These are phyloP conservation scores for Quaeritorhiza haematococci DNA, from an alignment of 371 early-diverging fungal genomes.

Conservation along the genomic window DNA sequence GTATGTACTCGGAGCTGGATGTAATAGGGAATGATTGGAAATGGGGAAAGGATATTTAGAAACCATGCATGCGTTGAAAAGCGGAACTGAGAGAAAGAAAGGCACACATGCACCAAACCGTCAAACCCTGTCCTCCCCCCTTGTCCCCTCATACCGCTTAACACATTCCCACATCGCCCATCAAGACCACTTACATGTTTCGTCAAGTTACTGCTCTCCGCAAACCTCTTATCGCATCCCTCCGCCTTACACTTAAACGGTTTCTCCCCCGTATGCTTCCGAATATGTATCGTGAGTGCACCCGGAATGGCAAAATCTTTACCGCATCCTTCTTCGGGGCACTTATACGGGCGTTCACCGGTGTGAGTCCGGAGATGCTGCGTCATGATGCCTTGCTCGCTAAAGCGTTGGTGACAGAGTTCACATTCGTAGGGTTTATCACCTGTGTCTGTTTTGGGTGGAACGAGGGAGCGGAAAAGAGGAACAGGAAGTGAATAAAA, in stretches of 20 bases:
- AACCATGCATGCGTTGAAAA: too few relatives aligned
- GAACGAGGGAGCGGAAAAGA: constrained; percentile 2
- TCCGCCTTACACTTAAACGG: constrained; percentile 71
- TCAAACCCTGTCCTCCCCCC: too few relatives aligned
- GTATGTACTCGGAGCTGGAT: constrained; percentile 59
- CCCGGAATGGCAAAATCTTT: constrained; percentile 54
- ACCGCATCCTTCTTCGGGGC: constrained; percentile 26
- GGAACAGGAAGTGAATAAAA: neutral
- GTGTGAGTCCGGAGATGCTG: constrained; percentile 67
- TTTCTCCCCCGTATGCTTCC: constrained; percentile 56
- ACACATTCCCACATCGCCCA: too few relatives aligned
- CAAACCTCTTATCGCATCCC: constrained; percentile 68
- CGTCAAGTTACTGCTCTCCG: constrained; percentile 72
- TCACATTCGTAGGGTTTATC: constrained; percentile 80
- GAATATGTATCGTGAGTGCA: constrained; percentile 63
- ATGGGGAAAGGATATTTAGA: too few relatives aligned
- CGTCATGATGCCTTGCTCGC: constrained; percentile 74
- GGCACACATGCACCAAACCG: too few relatives aligned
- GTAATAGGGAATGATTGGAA: too few relatives aligned
- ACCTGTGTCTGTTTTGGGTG: constrained; percentile 50
- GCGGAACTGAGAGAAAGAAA: constrained; percentile 2
- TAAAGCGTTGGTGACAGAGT: constrained; percentile 73
- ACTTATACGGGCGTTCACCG: constrained; percentile 32
- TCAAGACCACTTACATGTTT: constrained; percentile 68
- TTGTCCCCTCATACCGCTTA: too few relatives aligned